Conservation (phyloP, 2,329 filamentous ascomycete genomes). For the Aspergillus flavus region DNA sequence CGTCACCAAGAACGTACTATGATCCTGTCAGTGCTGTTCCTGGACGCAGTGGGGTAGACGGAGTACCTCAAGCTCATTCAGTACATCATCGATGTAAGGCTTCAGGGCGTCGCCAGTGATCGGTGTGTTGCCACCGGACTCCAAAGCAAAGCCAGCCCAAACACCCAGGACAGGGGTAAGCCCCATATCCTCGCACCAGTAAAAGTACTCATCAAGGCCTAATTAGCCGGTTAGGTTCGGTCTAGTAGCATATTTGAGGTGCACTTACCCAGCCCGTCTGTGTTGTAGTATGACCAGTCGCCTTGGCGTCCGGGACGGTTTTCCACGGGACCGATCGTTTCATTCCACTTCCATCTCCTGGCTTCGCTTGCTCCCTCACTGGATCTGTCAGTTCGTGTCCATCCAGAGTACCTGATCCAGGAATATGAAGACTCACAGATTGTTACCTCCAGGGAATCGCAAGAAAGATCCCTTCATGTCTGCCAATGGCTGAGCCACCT, state of each 20-base stretch:
- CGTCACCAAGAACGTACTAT: constrained; percentile 57
- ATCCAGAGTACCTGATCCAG: not conserved
- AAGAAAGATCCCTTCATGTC: constrained; percentile 60
- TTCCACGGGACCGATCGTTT: constrained; percentile 41
- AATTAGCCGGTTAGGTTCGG: not conserved
- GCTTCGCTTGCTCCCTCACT: constrained; percentile 27
- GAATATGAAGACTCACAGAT: constrained; percentile 45
- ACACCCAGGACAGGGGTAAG: constrained; percentile 59
- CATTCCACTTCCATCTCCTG: constrained; percentile 41
- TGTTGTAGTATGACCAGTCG: constrained; percentile 61
- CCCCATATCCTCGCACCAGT: constrained; percentile 60
- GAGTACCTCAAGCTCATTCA: constrained; percentile 59
- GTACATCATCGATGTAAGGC: constrained; percentile 59
- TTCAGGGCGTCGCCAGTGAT: constrained; percentile 52
- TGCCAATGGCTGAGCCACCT: constrained; percentile 57
- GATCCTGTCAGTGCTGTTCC: not conserved
- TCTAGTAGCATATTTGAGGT: not conserved
- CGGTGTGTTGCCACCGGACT: constrained; percentile 53
- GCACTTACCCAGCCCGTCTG: constrained; percentile 57
- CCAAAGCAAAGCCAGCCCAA: constrained; percentile 58
- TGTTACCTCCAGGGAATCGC: constrained; percentile 67
- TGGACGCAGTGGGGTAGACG: not conserved
- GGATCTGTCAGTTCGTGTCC: constrained; percentile 1
- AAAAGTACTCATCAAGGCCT: constrained; percentile 59
- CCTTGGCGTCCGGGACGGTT: constrained; percentile 56